Evolutionary conservation across 805 yeast species (phyloP).

Genomic region (Wickerhamiella lipophila): DNA sequence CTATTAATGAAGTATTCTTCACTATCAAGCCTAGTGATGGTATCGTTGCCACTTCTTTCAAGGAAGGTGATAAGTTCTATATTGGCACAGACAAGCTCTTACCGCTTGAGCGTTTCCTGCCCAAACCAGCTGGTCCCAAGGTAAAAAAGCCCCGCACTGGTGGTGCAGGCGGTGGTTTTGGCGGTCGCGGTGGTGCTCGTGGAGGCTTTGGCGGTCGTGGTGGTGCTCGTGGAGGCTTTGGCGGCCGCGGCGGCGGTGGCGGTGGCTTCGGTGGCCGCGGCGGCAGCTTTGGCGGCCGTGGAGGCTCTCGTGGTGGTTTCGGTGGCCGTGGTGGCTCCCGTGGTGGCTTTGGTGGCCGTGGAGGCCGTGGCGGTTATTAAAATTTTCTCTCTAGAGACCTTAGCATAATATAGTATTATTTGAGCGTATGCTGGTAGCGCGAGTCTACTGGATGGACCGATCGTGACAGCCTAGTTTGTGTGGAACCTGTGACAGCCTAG

Average conservation of each 20-base stretch:
- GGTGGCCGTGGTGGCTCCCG: constrained; percentile 28
- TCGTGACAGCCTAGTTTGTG: no score
- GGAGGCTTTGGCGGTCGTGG: constrained; percentile 34
- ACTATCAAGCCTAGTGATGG: constrained; percentile 95
- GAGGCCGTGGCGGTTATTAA: constrained; percentile 17
- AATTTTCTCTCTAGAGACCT: constrained; percentile 4
- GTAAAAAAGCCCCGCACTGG: constrained; percentile 48
- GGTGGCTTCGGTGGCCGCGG: constrained; percentile 32
- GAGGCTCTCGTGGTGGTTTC: constrained; percentile 31
- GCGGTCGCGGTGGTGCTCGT: constrained; percentile 37
- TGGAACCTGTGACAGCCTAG: no score
- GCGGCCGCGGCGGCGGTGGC: constrained; percentile 34
- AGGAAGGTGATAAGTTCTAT: constrained; percentile 89
- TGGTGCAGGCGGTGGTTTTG: constrained; percentile 51
- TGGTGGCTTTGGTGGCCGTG: constrained; percentile 35
- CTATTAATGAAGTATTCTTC: constrained; percentile 93
- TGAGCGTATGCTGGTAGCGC: no score
- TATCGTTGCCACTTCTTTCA: constrained; percentile 84
- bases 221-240: constrained; percentile 35
- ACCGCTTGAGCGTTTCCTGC: constrained; percentile 93
- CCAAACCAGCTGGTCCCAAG: constrained; percentile 51
- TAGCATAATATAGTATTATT: constrained; percentile 1
- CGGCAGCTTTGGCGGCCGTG: constrained; percentile 30
- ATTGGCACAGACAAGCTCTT: constrained; percentile 91
- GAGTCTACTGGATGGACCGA: no score